A percentile compares a stretch with the other conserved stretches of the same genome.
Conservation (phyloP, 108 stramenopile genomes). For the Epithemia pelagica region DNA sequence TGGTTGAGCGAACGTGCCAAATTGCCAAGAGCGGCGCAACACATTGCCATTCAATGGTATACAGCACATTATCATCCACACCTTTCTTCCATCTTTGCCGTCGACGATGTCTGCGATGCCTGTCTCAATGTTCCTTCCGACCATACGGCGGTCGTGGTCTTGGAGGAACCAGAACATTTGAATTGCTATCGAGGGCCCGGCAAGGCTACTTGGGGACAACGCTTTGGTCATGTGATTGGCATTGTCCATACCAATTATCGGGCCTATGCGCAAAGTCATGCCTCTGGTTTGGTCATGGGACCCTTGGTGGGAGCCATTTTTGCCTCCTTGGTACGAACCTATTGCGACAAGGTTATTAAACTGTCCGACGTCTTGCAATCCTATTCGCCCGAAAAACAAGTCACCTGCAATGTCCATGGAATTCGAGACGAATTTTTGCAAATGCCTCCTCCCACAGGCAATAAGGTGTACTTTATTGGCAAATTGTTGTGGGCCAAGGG, state of each 20-base stretch:
- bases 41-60: conserved; percentile 48
- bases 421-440: conserved; percentile 66
- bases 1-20: conserved; percentile 48
- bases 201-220: conserved; percentile 52
- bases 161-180: conserved; percentile 90
- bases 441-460: conserved; percentile 15
- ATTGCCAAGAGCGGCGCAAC: not conserved
- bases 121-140: conserved; percentile 54
- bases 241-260: conserved; percentile 86
- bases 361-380: conserved; percentile 51
- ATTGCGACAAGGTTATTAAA: conserved; percentile 76
- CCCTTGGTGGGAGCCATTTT: conserved; percentile 60
- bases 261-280: conserved; percentile 17
- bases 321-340: conserved; percentile 56
- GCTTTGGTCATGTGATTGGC: conserved; percentile 79
- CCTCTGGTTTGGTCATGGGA: conserved; percentile 37
- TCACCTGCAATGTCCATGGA: conserved; percentile 77
- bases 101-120: conserved; percentile 62
- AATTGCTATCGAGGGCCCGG: conserved; percentile 69
- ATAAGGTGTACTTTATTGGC: conserved; percentile 74
- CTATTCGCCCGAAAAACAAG: conserved; percentile 55
- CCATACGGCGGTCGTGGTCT: conserved; percentile 68
- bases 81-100: conserved; percentile 59
- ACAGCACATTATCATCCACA: conserved; percentile 41
- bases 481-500: conserved; percentile 69